A percentile compares a stretch with the other conserved stretches of the same genome.
phyloP scores from a whole-genome alignment of 2,329 filamentous ascomycete species.

The Lasiodiplodia sp. region DNA sequence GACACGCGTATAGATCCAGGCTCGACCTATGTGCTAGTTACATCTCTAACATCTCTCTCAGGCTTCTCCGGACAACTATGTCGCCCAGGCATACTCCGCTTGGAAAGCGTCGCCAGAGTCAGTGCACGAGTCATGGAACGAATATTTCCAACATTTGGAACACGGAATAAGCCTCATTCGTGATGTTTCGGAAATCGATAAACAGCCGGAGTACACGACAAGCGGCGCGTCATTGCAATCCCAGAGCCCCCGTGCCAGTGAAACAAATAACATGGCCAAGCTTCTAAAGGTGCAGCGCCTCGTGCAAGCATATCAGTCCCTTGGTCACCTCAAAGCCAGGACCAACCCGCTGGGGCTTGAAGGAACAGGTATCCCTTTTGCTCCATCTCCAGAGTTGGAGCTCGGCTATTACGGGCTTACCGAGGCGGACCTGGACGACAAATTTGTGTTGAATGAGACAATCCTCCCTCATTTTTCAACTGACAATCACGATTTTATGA shows the following conservation, averaged over 20 bases:
- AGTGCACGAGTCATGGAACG: slow-evolving; percentile 97
- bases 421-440: slow-evolving; percentile 89
- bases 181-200: slow-evolving; percentile 97
- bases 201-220: slow-evolving; percentile 83
- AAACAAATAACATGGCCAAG: slow-evolving; percentile 86
- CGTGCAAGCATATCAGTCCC: slow-evolving; percentile 95
- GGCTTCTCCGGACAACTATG: slow-evolving; percentile 71
- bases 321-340: slow-evolving; percentile 97
- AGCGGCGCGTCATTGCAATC: slow-evolving; percentile 75
- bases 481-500: slow-evolving; percentile 93
- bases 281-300: slow-evolving; percentile 98
- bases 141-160: slow-evolving; percentile 99
- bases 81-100: slow-evolving; percentile 99
- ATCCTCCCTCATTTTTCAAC: slow-evolving; percentile 94
- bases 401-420: slow-evolving; percentile 95
- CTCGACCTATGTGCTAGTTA: too few species aligned
- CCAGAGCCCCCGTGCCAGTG: slow-evolving; percentile 73
- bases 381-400: slow-evolving; percentile 89
- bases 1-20: too few species aligned
- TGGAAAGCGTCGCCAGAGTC: slow-evolving; percentile 94
- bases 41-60: too few species aligned
- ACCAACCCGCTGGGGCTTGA: slow-evolving; percentile 96
- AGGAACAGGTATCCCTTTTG: slow-evolving; percentile 81
- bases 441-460: slow-evolving; percentile 91
- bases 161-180: slow-evolving; percentile 96